These are phyloP conservation scores for Elsinoe necatrix DNA, from an alignment of 2,329 filamentous ascomycete species.

Conservation along the genomic window DNA sequence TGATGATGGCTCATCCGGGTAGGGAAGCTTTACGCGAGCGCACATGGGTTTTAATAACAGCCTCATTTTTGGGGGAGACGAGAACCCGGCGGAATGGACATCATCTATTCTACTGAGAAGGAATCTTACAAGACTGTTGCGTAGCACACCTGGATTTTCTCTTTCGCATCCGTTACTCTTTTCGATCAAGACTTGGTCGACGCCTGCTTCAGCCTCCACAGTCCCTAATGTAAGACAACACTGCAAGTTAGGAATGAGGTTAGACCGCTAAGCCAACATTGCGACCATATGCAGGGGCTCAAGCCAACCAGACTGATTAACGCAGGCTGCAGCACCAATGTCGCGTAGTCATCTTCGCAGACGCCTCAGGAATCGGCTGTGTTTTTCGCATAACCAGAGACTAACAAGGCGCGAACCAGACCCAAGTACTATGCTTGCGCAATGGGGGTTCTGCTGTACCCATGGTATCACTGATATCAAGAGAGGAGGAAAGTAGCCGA, in stretches of 20 bases:
- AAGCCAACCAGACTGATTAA: neutral
- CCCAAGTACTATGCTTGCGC: neutral
- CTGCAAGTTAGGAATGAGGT: neutral
- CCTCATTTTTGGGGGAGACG: neutral
- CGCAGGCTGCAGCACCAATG: neutral
- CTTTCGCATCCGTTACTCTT: no score
- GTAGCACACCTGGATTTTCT: no score
- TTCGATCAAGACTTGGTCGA: neutral
- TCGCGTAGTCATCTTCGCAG: neutral
- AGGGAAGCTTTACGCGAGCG: constrained; percentile 11
- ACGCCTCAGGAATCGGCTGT: neutral
- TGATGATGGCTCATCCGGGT: neutral
- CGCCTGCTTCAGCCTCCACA: neutral
- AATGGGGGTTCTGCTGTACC: neutral
- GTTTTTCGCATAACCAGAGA: neutral
- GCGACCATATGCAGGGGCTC: neutral
- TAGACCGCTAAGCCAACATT: neutral
- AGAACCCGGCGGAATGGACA: no score
- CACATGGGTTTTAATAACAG: neutral
- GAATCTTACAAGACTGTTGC: no score
- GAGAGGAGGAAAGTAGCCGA: neutral
- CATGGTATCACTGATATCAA: neutral
- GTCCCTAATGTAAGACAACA: neutral
- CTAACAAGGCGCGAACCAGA: neutral
- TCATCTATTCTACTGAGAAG: no score